phyloP scores from a whole-genome alignment of 106 monocot genomes.

The Acorus gramineus region DNA sequence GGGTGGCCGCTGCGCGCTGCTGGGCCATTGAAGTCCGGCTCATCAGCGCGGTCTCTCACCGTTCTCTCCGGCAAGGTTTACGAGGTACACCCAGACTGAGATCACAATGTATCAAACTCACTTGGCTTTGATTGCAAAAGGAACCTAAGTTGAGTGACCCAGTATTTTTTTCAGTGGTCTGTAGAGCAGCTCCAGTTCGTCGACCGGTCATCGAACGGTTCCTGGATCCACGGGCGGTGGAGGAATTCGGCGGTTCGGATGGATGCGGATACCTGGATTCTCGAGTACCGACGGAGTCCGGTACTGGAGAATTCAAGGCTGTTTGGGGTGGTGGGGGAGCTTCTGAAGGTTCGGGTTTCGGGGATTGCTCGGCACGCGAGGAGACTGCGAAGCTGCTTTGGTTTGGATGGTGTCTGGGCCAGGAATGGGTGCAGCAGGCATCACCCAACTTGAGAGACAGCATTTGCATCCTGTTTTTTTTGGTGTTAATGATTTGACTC shows the following conservation, averaged over 20 bases:
- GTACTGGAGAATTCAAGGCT: slow-evolving; percentile 1
- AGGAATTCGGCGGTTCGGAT: neutral
- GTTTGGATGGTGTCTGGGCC: neutral
- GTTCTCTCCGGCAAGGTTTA: slow-evolving; percentile 54
- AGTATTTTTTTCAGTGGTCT: neutral
- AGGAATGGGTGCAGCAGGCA: too few relatives aligned
- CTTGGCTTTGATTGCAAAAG: too few relatives aligned
- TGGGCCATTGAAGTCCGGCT: slow-evolving; percentile 26
- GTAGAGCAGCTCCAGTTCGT: neutral
- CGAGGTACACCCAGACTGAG: slow-evolving; percentile 38
- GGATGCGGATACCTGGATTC: slow-evolving; percentile 4
- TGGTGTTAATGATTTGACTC: too few relatives aligned
- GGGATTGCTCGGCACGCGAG: neutral
- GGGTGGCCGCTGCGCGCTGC: slow-evolving; percentile 56
- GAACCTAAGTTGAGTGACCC: too few relatives aligned
- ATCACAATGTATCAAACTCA: too few relatives aligned
- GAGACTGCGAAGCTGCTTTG: neutral
- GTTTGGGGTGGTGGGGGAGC: too few relatives aligned
- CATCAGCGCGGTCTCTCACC: slow-evolving; percentile 37
- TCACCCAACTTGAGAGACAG: too few relatives aligned
- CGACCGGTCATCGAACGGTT: neutral
- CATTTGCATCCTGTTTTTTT: too few relatives aligned
- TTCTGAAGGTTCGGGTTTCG: neutral
- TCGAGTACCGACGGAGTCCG: slow-evolving; percentile 6
- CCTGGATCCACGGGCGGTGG: neutral